Conservation (phyloP, 139 green algal species). For the Microglena sp. region DNA sequence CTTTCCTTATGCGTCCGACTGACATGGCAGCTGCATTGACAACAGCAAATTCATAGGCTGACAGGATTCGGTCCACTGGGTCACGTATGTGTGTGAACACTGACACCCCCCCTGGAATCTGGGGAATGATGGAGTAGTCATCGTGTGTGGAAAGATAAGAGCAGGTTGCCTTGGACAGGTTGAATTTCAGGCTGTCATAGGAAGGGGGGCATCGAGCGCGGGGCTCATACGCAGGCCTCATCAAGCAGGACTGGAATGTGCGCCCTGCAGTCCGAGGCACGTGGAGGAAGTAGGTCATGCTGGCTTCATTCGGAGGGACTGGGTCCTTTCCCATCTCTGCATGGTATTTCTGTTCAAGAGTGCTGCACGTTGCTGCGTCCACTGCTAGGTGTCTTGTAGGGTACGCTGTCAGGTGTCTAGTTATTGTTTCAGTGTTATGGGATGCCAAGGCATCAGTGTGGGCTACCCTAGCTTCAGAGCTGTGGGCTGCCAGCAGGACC, state of each 20-base stretch:
- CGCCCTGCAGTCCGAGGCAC: constrained; percentile 87
- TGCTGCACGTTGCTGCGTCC: no score
- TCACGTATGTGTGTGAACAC: constrained; percentile 60
- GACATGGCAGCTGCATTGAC: no score
- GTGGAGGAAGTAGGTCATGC: constrained; percentile 95
- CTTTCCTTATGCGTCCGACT: no score
- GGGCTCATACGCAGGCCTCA: constrained; percentile 45
- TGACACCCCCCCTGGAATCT: constrained; percentile 26
- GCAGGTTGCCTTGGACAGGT: constrained; percentile 48
- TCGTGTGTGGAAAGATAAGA: constrained; percentile 71
- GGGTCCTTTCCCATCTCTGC: no score
- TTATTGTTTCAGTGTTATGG: no score
- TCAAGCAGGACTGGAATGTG: constrained; percentile 76
- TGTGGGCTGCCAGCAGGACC: no score
- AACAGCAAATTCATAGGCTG: constrained; percentile 80
- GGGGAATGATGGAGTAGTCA: constrained; percentile 67
- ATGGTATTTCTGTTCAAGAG: no score
- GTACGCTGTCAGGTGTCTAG: no score
- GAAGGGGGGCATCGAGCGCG: constrained; percentile 45
- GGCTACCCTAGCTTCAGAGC: no score
- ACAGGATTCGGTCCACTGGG: constrained; percentile 69
- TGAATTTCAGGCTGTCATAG: constrained; percentile 76
- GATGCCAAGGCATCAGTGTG: no score
- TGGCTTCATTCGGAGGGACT: no score
- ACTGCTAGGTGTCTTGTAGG: no score